Base-by-base conservation (phyloP, 2,329 filamentous ascomycete species). In the Clathrospora elynae region DNA sequence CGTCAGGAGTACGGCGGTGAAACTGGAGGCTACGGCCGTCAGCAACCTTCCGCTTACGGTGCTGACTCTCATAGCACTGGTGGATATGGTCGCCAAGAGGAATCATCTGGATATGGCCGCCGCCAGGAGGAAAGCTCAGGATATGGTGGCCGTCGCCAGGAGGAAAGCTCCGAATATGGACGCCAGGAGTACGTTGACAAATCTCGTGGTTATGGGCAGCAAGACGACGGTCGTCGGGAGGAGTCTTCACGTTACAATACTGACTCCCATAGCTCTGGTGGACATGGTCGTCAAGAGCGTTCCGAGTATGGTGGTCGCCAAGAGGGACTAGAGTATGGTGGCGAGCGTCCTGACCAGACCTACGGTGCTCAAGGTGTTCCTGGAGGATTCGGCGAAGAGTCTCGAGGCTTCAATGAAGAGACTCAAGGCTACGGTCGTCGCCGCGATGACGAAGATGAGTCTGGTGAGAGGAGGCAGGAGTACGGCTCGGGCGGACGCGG, bases 401-500 rank as follows among this genome's bases (percentile, higher is more conserved):
- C 16, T 39, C 44, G 20, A 33, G 45, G 30, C n/a, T 39, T n/a
- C n/a, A n/a, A 42, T 36, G 43, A 44, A 20, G 50, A 58, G 41
- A 17, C 44, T 28, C 39, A 28, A 10, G 13, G 33, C 19, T 42
- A 47, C 35, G 46, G 52, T 12, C 36, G 47, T 17, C 47, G 41
- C 6, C 34, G 44, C 11, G 51, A 51, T 6, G 51, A 51, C 12
- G 51, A 50, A 8, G 46, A 47, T 20, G 47, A 51, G 19, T 57
- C 51, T 14, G 53, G 56, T 13, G 42, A 48, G 17, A 29, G 48
- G 11, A 51, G 52, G 32, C 52, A 57, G 19, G 41, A 60, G 30
- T 33, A 50, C 43, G 53, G 59, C 13, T 55, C 47, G 11, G 11
- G 39, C n/a, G 35, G 35, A 30, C 54, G 57, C 16, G 59, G 53